phyloP scores from a whole-genome alignment of 192 early-diverging fungal genomes.

The Umbelopsis vinacea region DNA sequence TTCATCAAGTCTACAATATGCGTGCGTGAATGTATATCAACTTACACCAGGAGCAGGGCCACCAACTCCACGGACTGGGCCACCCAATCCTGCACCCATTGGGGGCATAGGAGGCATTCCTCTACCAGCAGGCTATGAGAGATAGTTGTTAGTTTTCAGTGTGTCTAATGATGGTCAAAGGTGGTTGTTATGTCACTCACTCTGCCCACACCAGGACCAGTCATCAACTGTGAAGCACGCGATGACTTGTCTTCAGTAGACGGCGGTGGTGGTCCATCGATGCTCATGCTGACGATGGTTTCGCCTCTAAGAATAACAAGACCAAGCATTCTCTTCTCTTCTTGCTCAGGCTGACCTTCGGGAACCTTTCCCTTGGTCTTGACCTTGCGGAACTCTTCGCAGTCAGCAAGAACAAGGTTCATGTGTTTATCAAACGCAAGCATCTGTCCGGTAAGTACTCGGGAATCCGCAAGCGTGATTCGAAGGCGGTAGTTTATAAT shows the following conservation, averaged over 20 bases:
- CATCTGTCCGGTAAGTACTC: slow-evolving; percentile 96
- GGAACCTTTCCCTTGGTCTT: slow-evolving; percentile 72
- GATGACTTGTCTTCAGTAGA: slow-evolving; percentile 53
- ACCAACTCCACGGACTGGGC: slow-evolving; percentile 95
- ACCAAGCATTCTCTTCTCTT: slow-evolving; percentile 92
- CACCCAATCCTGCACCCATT: slow-evolving; percentile 67
- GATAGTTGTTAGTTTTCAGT: background rate
- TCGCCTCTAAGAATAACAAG: slow-evolving; percentile 95
- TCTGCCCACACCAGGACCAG: slow-evolving; percentile 76
- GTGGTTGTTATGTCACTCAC: slow-evolving; percentile 26
- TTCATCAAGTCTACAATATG: background rate
- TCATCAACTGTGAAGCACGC: slow-evolving; percentile 47
- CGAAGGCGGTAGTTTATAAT: slow-evolving; percentile 95
- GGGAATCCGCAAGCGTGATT: slow-evolving; percentile 89
- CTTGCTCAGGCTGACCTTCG: slow-evolving; percentile 60
- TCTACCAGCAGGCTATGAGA: slow-evolving; percentile 73
- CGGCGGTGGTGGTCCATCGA: slow-evolving; percentile 89
- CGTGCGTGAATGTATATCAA: background rate
- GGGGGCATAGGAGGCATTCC: slow-evolving; percentile 54
- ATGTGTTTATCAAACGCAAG: slow-evolving; percentile 99
- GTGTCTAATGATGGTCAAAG: slow-evolving; percentile 1
- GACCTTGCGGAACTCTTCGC: slow-evolving; percentile 94
- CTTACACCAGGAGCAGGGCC: slow-evolving; percentile 79
- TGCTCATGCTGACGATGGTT: slow-evolving; percentile 85
- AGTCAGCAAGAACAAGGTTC: slow-evolving; percentile 98